Percentiles rank a stretch among this genome's conserved stretches.
These are phyloP conservation scores for Chloris gayana DNA, from an alignment of 176 grass and related monocot genomes.

Conservation along the genomic window DNA sequence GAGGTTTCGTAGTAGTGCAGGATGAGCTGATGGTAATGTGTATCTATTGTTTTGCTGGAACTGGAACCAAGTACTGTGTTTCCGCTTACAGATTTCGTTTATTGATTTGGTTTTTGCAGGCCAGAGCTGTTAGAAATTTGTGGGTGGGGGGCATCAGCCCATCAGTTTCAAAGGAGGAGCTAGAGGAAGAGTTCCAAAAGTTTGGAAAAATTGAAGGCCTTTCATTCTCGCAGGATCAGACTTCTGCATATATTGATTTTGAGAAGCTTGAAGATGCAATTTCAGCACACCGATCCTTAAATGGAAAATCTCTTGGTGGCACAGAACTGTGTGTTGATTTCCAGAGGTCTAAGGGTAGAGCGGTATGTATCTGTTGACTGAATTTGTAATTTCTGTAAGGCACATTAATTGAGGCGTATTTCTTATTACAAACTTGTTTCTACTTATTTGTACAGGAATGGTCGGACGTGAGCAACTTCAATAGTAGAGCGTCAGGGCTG, in stretches of 20 bases:
- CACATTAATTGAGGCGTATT: background rate
- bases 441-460: constrained; percentile 58
- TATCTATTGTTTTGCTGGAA: constrained; percentile 21
- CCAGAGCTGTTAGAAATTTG: constrained; percentile 80
- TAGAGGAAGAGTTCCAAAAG: constrained; percentile 75
- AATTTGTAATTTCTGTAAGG: background rate
- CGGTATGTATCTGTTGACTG: constrained; percentile 49
- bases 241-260: constrained; percentile 75
- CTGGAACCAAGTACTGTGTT: background rate
- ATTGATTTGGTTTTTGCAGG: constrained; percentile 46
- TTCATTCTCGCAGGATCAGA: constrained; percentile 67
- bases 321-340: constrained; percentile 92
- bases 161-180: constrained; percentile 66
- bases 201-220: constrained; percentile 75
- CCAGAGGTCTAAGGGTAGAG: constrained; percentile 70
- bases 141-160: constrained; percentile 86
- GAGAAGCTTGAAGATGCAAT: constrained; percentile 86
- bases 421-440: constrained; percentile 26
- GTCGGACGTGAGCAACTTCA: constrained; percentile 39
- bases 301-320: constrained; percentile 69
- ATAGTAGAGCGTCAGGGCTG: constrained; percentile 39
- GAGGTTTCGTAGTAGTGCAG: background rate
- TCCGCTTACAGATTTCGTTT: constrained; percentile 16
- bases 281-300: constrained; percentile 81
- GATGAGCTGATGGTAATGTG: background rate